Base-by-base conservation (phyloP, 1,139 yeast species). In the Arxiozyma telluris region DNA sequence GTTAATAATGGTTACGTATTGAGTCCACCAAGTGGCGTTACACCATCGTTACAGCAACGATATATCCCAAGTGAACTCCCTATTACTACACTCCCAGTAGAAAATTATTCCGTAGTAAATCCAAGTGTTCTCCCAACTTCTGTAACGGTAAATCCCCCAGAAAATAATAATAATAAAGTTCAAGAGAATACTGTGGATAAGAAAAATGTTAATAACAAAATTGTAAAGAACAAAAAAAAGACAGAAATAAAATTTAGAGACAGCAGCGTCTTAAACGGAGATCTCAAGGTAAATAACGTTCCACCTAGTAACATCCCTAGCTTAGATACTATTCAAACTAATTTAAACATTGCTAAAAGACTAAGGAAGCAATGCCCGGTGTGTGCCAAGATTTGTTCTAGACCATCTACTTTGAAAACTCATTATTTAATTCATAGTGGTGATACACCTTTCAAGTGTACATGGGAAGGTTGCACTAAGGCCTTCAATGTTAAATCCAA, bases 381-480 rank as follows among this genome's bases (percentile, higher is more conserved):
- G 20, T 89, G 96, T 69, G 79, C 81, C 53, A 88, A 88, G 69
- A 82, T 83, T 51, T 89, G 90, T 73, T 84, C 88, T 50, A 76
- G 96, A 57, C 96, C 96, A 3, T 82, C 89, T 17, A 85, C 94
- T 5, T 74, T 89, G 56, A 87, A 83, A 66, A 88, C 94, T 2
- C 96, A 89, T 70, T 77, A 80, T 69, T 83, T 87, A 65, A 83
- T 89, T 12, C 96, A 89, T 68, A 88, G 96, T 0, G 96, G 96
- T 4, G 96, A 87, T 65, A 87, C 87, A 64, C 89, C 94, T 21
- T 87, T 81, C 71, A 74, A 73, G 59, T 89, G 96, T 67, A 78
- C 80, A n/a, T 82, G 84, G 81, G 74, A 73, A 1, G 79, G 78
- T 34, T 89, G 96, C 68, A 85, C 83, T 0, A 80, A 86, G 59